These are phyloP conservation scores for Cladosporium phlei DNA, from an alignment of 2,329 filamentous ascomycete species.

Conservation along the genomic window DNA sequence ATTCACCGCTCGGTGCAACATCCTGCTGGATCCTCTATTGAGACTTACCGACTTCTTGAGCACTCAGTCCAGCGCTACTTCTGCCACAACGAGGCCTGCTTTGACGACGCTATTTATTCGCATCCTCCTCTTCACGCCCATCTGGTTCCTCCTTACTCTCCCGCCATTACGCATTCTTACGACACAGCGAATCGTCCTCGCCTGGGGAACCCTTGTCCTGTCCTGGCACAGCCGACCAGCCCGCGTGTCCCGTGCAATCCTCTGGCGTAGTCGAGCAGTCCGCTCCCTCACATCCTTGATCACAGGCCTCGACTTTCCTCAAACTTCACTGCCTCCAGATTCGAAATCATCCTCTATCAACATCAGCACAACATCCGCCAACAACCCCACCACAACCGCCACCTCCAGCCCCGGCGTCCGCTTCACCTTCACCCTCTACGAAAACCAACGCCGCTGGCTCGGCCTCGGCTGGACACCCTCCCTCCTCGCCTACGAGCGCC, in stretches of 20 bases:
- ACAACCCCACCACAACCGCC: constrained; percentile 31
- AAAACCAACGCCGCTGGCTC: constrained; percentile 94
- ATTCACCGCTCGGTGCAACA: constrained; percentile 87
- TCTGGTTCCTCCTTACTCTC: constrained; percentile 80
- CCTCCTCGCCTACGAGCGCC: constrained; percentile 82
- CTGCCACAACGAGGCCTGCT: constrained; percentile 83
- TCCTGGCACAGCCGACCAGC: constrained; percentile 91
- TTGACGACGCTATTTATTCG: constrained; percentile 85
- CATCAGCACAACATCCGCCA: constrained; percentile 35
- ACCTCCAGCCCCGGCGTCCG: constrained; percentile 66
- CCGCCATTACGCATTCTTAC: constrained; percentile 83
- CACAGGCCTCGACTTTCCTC: constrained; percentile 73
- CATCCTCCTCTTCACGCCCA: constrained; percentile 77
- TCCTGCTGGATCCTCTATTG: constrained; percentile 82
- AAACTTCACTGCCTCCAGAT: constrained; percentile 28
- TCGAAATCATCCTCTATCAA: constrained; percentile 34
- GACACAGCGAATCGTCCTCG: constrained; percentile 75
- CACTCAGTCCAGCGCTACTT: constrained; percentile 81
- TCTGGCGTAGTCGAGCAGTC: constrained; percentile 81
- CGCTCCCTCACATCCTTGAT: constrained; percentile 65
- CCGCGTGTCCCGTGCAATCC: constrained; percentile 74
- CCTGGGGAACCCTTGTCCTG: constrained; percentile 76
- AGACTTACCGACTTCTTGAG: constrained; percentile 83
- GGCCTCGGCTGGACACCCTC: constrained; percentile 92
- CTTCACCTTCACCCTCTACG: constrained; percentile 94